phyloP scores from a whole-genome alignment of 208 protist species.

The Acanthamoeba culbertsoni region DNA sequence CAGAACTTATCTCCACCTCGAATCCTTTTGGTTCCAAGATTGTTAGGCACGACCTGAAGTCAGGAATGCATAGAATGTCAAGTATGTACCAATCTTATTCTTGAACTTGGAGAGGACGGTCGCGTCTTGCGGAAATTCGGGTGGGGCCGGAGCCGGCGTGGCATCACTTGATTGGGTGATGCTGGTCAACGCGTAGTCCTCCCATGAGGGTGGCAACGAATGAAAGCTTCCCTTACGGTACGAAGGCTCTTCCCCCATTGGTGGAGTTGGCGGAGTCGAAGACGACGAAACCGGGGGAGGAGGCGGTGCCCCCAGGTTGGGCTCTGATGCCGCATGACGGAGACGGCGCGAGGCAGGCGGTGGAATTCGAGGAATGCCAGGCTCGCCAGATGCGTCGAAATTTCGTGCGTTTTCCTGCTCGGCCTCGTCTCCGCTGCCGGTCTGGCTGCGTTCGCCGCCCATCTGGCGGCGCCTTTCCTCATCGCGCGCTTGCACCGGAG shows the following conservation, averaged over 20 bases:
- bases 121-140: neutral
- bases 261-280: neutral
- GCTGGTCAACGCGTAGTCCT: neutral
- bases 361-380: neutral
- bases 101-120: neutral
- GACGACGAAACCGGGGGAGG: neutral
- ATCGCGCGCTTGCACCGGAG: neutral
- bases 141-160: neutral
- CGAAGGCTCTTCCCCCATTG: neutral
- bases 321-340: neutral
- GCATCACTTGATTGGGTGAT: neutral
- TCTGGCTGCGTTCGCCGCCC: neutral
- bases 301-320: neutral
- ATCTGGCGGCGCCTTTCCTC: slow-evolving; percentile 20
- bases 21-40: no score
- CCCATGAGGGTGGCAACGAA: neutral
- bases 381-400: neutral
- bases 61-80: neutral
- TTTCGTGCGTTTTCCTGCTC: neutral
- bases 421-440: neutral
- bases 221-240: neutral
- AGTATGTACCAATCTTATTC: neutral
- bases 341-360: neutral
- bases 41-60: neutral
- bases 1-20: neutral